These are phyloP conservation scores for Geosmithia flava DNA, from an alignment of 2,329 filamentous ascomycete genomes.

Conservation along the genomic window DNA sequence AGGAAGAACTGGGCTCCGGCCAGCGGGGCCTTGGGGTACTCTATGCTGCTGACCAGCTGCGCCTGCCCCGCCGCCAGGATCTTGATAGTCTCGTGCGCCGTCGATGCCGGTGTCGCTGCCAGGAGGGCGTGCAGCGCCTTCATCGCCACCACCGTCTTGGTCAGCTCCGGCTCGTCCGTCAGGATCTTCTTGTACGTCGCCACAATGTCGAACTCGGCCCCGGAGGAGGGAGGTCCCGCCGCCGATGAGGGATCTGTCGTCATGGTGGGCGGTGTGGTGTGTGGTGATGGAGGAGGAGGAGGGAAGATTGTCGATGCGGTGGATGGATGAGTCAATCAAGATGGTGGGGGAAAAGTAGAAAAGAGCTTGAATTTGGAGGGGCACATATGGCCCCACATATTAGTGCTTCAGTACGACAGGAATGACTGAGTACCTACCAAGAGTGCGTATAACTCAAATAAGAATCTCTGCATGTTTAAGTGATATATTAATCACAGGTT, in stretches of 20 bases:
- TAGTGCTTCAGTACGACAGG: no score
- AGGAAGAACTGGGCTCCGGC: constrained; percentile 94
- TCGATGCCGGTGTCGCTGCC: constrained; percentile 65
- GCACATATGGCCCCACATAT: no score
- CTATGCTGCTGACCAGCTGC: constrained; percentile 63
- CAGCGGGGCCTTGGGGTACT: constrained; percentile 83
- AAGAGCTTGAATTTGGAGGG: no score
- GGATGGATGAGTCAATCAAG: neutral
- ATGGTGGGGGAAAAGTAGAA: neutral
- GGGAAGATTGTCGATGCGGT: neutral
- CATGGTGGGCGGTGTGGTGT: neutral
- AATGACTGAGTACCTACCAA: no score
- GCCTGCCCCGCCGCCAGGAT: constrained; percentile 67
- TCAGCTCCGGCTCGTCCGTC: constrained; percentile 64
- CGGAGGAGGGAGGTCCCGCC: neutral
- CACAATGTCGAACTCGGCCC: constrained; percentile 27
- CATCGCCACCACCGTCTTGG: constrained; percentile 91
- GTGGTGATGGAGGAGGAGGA: neutral
- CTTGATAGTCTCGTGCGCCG: constrained; percentile 88
- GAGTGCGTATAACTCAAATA: no score
- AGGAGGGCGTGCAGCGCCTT: constrained; percentile 83
- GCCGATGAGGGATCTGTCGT: neutral
- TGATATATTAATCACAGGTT: no score
- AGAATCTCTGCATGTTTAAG: no score
- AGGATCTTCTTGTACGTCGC: constrained; percentile 41